phyloP scores from a whole-genome alignment of 441 rosid genomes.

The Mallotus japonicus region DNA sequence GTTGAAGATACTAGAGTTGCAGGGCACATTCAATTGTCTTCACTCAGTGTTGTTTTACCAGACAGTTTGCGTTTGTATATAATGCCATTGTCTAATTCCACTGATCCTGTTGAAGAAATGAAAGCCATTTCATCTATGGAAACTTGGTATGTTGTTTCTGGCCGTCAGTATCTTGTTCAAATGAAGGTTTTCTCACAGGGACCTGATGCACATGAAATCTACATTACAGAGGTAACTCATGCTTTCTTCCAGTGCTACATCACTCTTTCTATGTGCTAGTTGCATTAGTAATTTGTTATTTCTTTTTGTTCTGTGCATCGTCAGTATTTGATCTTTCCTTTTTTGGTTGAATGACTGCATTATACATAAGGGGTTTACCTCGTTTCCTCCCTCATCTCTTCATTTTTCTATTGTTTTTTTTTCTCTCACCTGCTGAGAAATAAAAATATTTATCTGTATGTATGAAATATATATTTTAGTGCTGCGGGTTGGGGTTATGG shows the following conservation, averaged over 20 bases:
- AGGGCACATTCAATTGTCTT: slow-evolving; percentile 80
- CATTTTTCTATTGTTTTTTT: not conserved
- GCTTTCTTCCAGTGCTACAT: slow-evolving; percentile 15
- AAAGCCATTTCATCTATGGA: slow-evolving; percentile 55
- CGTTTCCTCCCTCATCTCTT: not conserved
- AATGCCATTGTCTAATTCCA: slow-evolving; percentile 55
- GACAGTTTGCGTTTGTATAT: slow-evolving; percentile 57
- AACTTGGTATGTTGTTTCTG: slow-evolving; percentile 80
- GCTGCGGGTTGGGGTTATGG: not conserved
- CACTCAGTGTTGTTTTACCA: slow-evolving; percentile 80
- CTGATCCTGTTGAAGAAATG: slow-evolving; percentile 52
- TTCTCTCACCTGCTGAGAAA: not conserved
- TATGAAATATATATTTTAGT: too few species aligned
- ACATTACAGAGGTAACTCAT: slow-evolving; percentile 73
- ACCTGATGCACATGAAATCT: slow-evolving; percentile 69
- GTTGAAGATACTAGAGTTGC: slow-evolving; percentile 91
- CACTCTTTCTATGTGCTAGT: slow-evolving; percentile 6
- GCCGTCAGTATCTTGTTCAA: slow-evolving; percentile 65
- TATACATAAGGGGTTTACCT: not conserved
- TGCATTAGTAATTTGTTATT: slow-evolving; percentile 1
- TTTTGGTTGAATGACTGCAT: slow-evolving; percentile 3
- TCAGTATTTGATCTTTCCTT: not conserved
- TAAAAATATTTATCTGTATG: not conserved
- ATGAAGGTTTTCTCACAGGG: slow-evolving; percentile 69
- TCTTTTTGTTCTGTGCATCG: slow-evolving; percentile 9